phyloP scores from a whole-genome alignment of 768 basidiomycete species.

The Boletus tylopilopsis region DNA sequence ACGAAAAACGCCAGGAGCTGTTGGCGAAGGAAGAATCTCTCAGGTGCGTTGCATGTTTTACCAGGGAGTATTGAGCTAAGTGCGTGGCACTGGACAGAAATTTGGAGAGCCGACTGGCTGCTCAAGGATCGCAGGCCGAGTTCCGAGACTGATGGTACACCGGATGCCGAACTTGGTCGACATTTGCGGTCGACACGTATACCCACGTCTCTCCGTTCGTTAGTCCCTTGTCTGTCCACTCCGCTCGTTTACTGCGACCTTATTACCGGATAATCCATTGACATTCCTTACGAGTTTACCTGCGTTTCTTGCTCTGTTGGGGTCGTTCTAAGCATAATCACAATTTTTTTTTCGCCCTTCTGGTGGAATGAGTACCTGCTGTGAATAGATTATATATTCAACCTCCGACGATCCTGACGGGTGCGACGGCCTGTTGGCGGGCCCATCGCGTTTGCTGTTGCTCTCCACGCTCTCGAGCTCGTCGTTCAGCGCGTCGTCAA shows the following conservation, averaged over 20 bases:
- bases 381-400: conserved; percentile 20
- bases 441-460: conserved; percentile 2
- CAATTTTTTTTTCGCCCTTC: conserved; percentile 11
- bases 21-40: conserved; percentile 95
- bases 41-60: conserved; percentile 45
- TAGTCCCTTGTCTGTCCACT: conserved; percentile 34
- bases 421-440: conserved; percentile 7
- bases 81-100: conserved; percentile 47
- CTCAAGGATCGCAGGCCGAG: conserved; percentile 79
- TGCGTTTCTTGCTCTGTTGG: conserved; percentile 27
- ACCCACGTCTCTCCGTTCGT: conserved; percentile 32
- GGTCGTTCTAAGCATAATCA: conserved; percentile 23
- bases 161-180: conserved; percentile 21
- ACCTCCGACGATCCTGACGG: conserved; percentile 26
- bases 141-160: conserved; percentile 58
- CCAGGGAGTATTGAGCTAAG: not conserved
- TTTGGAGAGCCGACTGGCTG: conserved; percentile 85
- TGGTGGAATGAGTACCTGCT: conserved; percentile 2
- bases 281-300: conserved; percentile 32
- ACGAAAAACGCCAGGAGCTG: conserved; percentile 94
- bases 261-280: conserved; percentile 37
- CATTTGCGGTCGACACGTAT: conserved; percentile 29
- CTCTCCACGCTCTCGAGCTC: conserved; percentile 11
- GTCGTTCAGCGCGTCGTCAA: conserved; percentile 6
- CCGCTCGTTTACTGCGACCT: conserved; percentile 33